Evolutionary conservation across 805 yeast genomes (phyloP), one percentile per base, ranked within the genome.

Genomic region (Teunomyces pallodes): DNA sequence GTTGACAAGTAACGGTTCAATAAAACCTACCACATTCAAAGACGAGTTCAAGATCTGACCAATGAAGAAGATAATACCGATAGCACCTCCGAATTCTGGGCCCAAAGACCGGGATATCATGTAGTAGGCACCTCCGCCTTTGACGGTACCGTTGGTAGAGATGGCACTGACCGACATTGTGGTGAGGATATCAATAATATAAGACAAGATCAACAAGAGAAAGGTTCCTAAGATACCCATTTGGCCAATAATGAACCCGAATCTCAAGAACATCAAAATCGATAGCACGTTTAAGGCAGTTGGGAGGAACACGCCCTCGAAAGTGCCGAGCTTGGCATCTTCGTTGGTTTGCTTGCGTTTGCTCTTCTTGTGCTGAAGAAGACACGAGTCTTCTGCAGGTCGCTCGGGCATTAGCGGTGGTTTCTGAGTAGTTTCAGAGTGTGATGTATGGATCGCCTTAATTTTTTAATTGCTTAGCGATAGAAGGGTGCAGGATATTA

Each of bases 121-220:
- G 60, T 90, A 94, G 64, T 94, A 94, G 0, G 98, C 97, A 42
- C 99, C 99, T 12, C 99, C 99, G 10, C 98, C 98, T 56, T 90
- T 81, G 2, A 94, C 98, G 0, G 96, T 90, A 17, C 99, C 99
- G 62, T 94, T 94, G 1, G 99, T 94, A 2, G 97, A 90, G 51
- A 94, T 94, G 1, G 99, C 99, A 47, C 96, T 87, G 49, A 94
- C 84, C 16, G 96, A 88, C 55, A 94, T 67, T 0, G 96, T 89
- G 0, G 99, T 94, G 47, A 94, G 72, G 5, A 90, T 72, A 62
- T 92, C 86, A 53, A 94, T 90, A 3, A 82, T 61, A 63, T 91
- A 94, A 42, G 96, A 86, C 64, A 90, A 63, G 2, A 84, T 47
- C 33, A 94, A 70, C 17, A 92, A 67, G 1, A 81, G 66, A 20